phyloP scores from a whole-genome alignment of 2,329 filamentous ascomycete genomes.

The Rutstroemia sp. region DNA sequence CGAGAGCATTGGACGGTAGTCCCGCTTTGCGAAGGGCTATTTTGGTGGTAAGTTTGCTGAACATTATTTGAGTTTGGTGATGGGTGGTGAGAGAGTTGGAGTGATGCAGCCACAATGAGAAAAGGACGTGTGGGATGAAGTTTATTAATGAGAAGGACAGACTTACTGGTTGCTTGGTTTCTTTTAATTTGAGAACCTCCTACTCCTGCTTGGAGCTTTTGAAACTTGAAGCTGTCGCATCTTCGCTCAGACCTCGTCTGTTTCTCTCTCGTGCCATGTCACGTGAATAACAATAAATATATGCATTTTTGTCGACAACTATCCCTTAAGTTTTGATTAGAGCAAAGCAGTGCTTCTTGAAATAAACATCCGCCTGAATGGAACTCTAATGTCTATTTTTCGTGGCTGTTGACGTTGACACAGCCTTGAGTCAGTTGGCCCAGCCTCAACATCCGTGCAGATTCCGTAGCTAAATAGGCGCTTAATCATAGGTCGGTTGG shows the following conservation, averaged over 20 bases:
- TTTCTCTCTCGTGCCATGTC: background rate
- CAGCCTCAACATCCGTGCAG: too few species aligned
- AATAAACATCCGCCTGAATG: too few species aligned
- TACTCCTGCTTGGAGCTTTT: background rate
- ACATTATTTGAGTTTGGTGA: constrained; percentile 17
- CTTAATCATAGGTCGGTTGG: too few species aligned
- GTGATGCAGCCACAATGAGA: background rate
- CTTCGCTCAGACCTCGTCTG: constrained; percentile 1
- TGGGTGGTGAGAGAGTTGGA: background rate
- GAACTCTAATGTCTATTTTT: too few species aligned
- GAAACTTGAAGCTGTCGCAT: constrained; percentile 5
- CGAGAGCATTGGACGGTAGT: constrained; percentile 22
- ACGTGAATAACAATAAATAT: background rate
- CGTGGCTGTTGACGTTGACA: too few species aligned
- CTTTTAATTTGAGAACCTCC: background rate
- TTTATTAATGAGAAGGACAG: background rate
- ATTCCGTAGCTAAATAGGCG: too few species aligned
- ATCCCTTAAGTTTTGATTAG: background rate
- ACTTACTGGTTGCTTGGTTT: background rate
- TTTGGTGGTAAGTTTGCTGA: constrained; percentile 27
- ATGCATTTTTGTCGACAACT: background rate
- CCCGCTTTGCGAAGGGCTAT: constrained; percentile 28
- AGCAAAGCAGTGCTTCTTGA: too few species aligned
- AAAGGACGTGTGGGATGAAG: background rate
- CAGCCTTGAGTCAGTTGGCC: too few species aligned